Evolutionary conservation across 768 basidiomycete genomes (phyloP), one percentile per base, ranked within the genome.

Genomic region (Suillus subaureus): DNA sequence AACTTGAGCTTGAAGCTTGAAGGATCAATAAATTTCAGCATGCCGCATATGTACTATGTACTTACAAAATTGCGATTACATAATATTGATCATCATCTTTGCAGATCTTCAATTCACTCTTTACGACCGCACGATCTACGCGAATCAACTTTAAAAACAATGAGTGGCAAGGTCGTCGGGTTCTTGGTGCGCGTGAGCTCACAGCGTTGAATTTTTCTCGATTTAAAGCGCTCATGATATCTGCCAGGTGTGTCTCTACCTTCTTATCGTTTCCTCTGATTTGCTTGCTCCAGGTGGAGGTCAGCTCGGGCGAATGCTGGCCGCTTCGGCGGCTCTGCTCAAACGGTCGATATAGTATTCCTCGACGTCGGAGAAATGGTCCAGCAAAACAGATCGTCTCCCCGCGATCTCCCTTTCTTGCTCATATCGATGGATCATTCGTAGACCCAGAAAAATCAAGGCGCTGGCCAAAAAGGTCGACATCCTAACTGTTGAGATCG

Each of bases 251-350:
- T 66, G 23, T n/a, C 60, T 49, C 61, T 56, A 28, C 51, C 45
- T n/a, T 45, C 18, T 66, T 21, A 4, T 45, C 16, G 26, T 51
- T 39, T 28, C 26, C 42, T 56, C 56, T 45, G 39, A 39, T 54
- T 64, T 45, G 66, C 35, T n/a, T 62, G 39, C 33, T 18, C 70
- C 66, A 96, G 97, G 97, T 68, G 97, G 97, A 43, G 96, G 97
- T 68, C 97, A 99, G 79, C 87, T 99, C 31, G 97, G 97, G 31
- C 94, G 97, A 28, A 99, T 99, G 97, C 85, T 99, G 16, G 93
- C 91, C 5, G 89, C 90, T 39, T 89, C 96, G 0, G 96, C 97
- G 4, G 90, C 96, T 3, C 84, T 94, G 39, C 85, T 99, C 60
- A 93, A 95, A n/a, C n/a, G 72, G 83, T 97, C 70, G 86, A 90